Evolutionary conservation across 345 rosid genomes (phyloP), one percentile per base, ranked within the genome.

Genomic region (Mercurialis annua): DNA sequence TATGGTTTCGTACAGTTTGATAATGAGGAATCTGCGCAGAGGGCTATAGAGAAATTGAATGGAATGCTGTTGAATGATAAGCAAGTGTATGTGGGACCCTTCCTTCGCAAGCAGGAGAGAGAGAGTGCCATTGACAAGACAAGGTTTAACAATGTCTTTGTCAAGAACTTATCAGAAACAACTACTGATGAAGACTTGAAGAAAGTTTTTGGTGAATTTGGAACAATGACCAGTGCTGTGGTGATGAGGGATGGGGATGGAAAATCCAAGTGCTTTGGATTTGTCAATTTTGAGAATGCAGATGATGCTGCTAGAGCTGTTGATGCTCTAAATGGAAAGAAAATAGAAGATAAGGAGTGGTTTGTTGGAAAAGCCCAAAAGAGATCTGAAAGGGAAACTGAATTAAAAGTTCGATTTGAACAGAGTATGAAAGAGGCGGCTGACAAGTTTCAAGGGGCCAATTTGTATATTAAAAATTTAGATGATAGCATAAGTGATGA

Each of bases 1-100:
- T 91, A 91, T 78, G 99, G 98, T 7, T 93, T 93, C 83, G 95
- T 93, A 27, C 99, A 93, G 75, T 90, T 80, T 66, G 97, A 89
- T 29, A 82, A 60, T 62, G 96, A 86, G 55, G 97, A 91, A 52
- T 69, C 95, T 69, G 89, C 97, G 11, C 90, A 85, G 76, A 79
- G 71, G 65, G 97, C 98, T 64, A 90, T 87, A 52, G 86, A 80
- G 78, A 82, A 86, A 61, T 57, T 93, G 76, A 90, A 89, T 75
- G 97, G 96, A 23, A 94, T 94, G 99, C 81, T 94, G 33, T 24
- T 94, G 72, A 94, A 91, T 77, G 99, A 90, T 71, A 94, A 94
- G 81, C 97, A 86, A 86, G 97, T 94, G 62, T 91, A 78, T 67
- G 99, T 94, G 2, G 99, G 97, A 27, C 99, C 89, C 4, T 94